phyloP scores from a whole-genome alignment of 495 filamentous ascomycete genomes.

The Venustampulla echinocandica region DNA sequence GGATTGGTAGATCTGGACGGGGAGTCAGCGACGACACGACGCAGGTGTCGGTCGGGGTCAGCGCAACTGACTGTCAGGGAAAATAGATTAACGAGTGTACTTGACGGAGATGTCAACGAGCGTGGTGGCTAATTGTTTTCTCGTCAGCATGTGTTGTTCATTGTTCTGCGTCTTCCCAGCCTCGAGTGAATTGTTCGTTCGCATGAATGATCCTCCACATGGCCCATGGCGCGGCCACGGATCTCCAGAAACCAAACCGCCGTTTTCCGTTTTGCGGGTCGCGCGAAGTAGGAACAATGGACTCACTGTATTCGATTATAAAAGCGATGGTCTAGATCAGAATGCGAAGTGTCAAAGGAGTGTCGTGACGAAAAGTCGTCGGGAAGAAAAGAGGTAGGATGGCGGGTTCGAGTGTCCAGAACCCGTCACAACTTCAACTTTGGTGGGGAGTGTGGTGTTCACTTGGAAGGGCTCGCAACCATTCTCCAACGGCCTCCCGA shows the following conservation, averaged over 20 bases:
- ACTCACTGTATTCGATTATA: slow-evolving; percentile 22
- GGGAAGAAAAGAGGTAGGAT: slow-evolving; percentile 4
- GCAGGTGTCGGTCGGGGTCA: slow-evolving; percentile 16
- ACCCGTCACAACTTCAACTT: slow-evolving; percentile 16
- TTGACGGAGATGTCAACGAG: slow-evolving; percentile 54
- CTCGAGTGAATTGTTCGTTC: slow-evolving; percentile 20
- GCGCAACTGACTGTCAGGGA: slow-evolving; percentile 38
- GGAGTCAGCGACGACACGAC: slow-evolving; percentile 25
- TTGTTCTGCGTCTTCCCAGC: slow-evolving; percentile 1
- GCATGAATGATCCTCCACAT: slow-evolving; percentile 28
- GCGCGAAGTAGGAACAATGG: slow-evolving; percentile 8
- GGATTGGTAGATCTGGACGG: slow-evolving; percentile 17
- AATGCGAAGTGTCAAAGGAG: slow-evolving; percentile 32
- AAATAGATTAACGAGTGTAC: slow-evolving; percentile 50
- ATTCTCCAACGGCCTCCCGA: slow-evolving; percentile 26
- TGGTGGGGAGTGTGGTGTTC: slow-evolving; percentile 2
- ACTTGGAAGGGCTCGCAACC: slow-evolving; percentile 20
- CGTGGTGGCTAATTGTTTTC: slow-evolving; percentile 31
- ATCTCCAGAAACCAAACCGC: too few species aligned
- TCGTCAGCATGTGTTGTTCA: slow-evolving; percentile 25
- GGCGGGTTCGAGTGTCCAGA: slow-evolving; percentile 1
- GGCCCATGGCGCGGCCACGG: slow-evolving; percentile 12
- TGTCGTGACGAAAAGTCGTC: slow-evolving; percentile 35
- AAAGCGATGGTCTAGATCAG: slow-evolving; percentile 13
- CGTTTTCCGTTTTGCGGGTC: too few species aligned